These are phyloP conservation scores for Magnolia officinalis DNA, from an alignment of 164 flowering plant genomes.

Conservation along the genomic window DNA sequence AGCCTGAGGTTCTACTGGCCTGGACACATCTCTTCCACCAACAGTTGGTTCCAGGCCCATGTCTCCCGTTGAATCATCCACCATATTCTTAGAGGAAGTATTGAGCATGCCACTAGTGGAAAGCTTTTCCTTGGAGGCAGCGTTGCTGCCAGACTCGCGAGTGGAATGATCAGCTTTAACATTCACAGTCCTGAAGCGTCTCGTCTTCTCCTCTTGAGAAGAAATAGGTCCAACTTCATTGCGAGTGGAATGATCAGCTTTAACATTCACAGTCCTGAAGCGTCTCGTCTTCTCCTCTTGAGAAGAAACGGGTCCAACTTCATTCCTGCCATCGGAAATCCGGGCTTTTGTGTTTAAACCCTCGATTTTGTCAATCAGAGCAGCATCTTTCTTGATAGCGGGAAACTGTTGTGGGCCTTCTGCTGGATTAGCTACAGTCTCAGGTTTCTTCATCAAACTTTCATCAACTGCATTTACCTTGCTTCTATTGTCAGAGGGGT, in stretches of 20 bases:
- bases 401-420: conserved; percentile 16
- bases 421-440: conserved; percentile 8
- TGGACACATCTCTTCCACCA: conserved; percentile 26
- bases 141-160: conserved; percentile 21
- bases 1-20: conserved; percentile 27
- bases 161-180: conserved; percentile 20
- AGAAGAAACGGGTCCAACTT: conserved; percentile 22
- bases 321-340: conserved; percentile 50
- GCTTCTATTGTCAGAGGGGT: conserved; percentile 25
- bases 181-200: conserved; percentile 22
- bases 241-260: conserved; percentile 14
- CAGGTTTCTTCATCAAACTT: conserved; percentile 27
- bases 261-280: conserved; percentile 24
- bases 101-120: conserved; percentile 14
- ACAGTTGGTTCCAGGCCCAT: conserved; percentile 26
- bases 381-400: conserved; percentile 41
- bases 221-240: conserved; percentile 29
- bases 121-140: conserved; percentile 25
- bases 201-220: conserved; percentile 36
- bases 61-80: conserved; percentile 25
- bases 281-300: conserved; percentile 38
- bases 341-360: conserved; percentile 74
- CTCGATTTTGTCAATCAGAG: conserved; percentile 72
- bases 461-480: conserved; percentile 30
- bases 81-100: conserved; percentile 20